A percentile compares a stretch with the other conserved stretches of the same genome.
Conservation (phyloP, 169 alveolate species). For the Theileria orientalis region DNA sequence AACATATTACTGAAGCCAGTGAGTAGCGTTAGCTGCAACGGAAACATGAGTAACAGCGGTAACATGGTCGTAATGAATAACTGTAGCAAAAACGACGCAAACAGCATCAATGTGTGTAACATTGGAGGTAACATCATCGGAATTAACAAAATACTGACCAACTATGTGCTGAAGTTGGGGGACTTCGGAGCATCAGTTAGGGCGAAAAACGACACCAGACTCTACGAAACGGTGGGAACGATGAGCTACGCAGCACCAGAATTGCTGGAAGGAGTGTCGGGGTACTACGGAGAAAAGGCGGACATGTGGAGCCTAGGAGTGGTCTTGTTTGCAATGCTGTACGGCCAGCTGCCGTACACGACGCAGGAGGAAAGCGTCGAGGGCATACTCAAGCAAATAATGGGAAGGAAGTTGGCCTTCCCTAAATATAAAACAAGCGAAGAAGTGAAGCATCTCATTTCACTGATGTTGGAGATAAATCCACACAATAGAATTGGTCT, state of each 20-base stretch:
- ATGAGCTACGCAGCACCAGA: constrained; percentile 83
- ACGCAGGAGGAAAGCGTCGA: constrained; percentile 75
- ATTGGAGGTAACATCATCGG: too few relatives aligned
- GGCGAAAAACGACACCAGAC: constrained; percentile 41
- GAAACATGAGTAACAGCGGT: constrained; percentile 26
- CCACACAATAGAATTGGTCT: constrained; percentile 66
- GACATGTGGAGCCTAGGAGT: constrained; percentile 98
- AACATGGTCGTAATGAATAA: constrained; percentile 43
- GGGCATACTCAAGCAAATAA: constrained; percentile 62
- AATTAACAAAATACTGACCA: not conserved
- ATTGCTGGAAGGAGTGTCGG: constrained; percentile 73
- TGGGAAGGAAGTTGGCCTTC: constrained; percentile 50
- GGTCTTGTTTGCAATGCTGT: constrained; percentile 93
- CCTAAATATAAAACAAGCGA: constrained; percentile 51
- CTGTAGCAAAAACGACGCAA: not conserved
- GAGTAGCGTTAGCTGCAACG: constrained; percentile 22
- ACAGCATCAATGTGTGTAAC: constrained; percentile 69
- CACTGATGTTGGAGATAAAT: constrained; percentile 60
- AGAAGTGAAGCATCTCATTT: constrained; percentile 39
- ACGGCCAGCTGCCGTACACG: constrained; percentile 96
- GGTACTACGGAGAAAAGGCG: constrained; percentile 90
- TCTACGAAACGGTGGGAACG: constrained; percentile 76
- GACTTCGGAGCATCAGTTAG: constrained; percentile 90
- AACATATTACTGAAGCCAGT: constrained; percentile 83
- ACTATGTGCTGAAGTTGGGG: constrained; percentile 84